Evolutionary conservation across 148 eudicot genomes (phyloP).

Genomic region (Chenopodium berlandieri): DNA sequence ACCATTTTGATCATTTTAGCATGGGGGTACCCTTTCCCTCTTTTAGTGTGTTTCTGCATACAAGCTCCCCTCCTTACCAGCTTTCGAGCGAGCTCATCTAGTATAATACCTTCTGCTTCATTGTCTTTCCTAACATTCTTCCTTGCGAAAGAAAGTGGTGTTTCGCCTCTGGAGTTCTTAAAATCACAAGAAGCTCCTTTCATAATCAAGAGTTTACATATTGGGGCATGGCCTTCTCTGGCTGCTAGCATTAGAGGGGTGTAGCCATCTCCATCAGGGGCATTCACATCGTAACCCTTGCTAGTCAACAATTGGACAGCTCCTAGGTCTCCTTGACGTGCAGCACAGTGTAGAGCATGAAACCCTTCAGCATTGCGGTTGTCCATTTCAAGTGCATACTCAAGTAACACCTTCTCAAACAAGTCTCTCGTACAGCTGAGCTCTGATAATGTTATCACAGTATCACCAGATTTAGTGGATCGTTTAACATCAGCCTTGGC

Average conservation of each 20-base stretch:
- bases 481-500: slow-evolving; percentile 82
- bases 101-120: slow-evolving; percentile 52
- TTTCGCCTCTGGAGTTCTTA: slow-evolving; percentile 56
- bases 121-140: slow-evolving; percentile 26
- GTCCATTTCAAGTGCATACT: slow-evolving; percentile 75
- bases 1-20: slow-evolving; percentile 53
- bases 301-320: slow-evolving; percentile 53
- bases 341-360: slow-evolving; percentile 76
- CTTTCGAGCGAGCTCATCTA: slow-evolving; percentile 59
- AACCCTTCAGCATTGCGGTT: slow-evolving; percentile 58
- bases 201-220: slow-evolving; percentile 57
- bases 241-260: slow-evolving; percentile 92
- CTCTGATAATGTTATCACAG: slow-evolving; percentile 50
- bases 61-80: slow-evolving; percentile 55
- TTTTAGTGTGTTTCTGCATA: slow-evolving; percentile 69
- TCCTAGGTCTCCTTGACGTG: slow-evolving; percentile 64
- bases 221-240: slow-evolving; percentile 57
- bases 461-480: slow-evolving; percentile 63
- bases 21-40: slow-evolving; percentile 81
- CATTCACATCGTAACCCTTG: slow-evolving; percentile 72
- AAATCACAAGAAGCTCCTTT: slow-evolving; percentile 49
- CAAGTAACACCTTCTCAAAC: slow-evolving; percentile 82
- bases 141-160: slow-evolving; percentile 63
- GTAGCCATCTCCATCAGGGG: slow-evolving; percentile 59
- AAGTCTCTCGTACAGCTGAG: slow-evolving; percentile 41